Base-by-base conservation (phyloP, 129 eudicot species). In the Glebionis coronaria region DNA sequence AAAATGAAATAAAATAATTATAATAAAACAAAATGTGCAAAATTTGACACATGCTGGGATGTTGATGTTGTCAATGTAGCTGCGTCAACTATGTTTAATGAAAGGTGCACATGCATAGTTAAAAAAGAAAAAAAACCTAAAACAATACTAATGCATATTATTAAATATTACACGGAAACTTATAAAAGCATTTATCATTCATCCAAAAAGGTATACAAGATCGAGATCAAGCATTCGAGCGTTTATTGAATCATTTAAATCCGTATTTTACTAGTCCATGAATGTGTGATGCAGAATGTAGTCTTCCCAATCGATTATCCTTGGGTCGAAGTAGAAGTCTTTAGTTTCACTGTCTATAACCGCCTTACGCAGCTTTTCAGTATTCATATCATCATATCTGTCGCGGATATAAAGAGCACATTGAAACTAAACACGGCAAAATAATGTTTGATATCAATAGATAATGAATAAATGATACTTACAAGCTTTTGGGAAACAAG, bases 401-500 rank as follows among this genome's bases (percentile, higher is more conserved):
- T 72, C 52, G 9, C 11, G 65, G 19, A 71, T 31, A 23, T n/a
- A 9, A 57, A 51, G 57, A 67, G 12, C 9, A 2, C 12, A 7
- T 52, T n/a, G n/a, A 49, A 27, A 7, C 12, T 12, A 2, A 25
- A 56, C 44, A 9, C 13, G 14, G 3, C 12, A 10, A 25, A 1
- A 45, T 19, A 1, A 44, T 28, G 16, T 49, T 49, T 12, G 52
- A 46, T 12, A 1, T 13, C 7, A 49, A 49, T 12, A 61, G 13
- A 28, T 20, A 71, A 93, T 85, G 79, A 91, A 31, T 31, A 5
- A 6, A 31, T 31, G 40, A 31, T 31, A 93, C 73, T 88, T 82
- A 92, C 98, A 77, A 38, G 80, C 79, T 83, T 75, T 91, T 85
- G 27, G 85, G 73, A 86, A 91, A 91, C 82, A 87, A 79, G 79